Conservation (phyloP, 2,329 filamentous ascomycete genomes). For the Canariomyces notabilis region DNA sequence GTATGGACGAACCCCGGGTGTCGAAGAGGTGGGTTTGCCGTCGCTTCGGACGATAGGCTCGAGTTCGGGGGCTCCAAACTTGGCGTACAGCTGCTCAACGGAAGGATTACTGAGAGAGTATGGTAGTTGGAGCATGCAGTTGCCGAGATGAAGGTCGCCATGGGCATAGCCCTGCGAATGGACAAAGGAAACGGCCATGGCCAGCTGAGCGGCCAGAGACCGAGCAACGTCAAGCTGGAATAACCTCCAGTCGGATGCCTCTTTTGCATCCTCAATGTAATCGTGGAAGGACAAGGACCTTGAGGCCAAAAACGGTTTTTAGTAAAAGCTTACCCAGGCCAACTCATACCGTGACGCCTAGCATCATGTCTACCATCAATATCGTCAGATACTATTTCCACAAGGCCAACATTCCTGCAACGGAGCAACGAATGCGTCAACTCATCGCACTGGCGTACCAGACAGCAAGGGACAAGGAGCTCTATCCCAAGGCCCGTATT, state of each 20-base stretch:
- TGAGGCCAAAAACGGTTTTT: too few relatives aligned
- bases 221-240: slow-evolving; percentile 28
- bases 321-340: too few relatives aligned
- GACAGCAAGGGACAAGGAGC: too few relatives aligned
- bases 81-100: slow-evolving; percentile 22
- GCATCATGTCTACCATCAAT: too few relatives aligned
- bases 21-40: slow-evolving; percentile 12
- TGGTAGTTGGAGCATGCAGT: slow-evolving; percentile 29
- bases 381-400: too few relatives aligned
- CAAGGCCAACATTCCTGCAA: too few relatives aligned
- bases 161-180: slow-evolving; percentile 30
- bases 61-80: slow-evolving; percentile 23
- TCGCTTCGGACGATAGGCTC: slow-evolving; percentile 23
- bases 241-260: slow-evolving; percentile 12
- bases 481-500: too few relatives aligned
- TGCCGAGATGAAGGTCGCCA: slow-evolving; percentile 34
- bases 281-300: too few relatives aligned
- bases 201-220: slow-evolving; percentile 28
- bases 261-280: slow-evolving; percentile 15
- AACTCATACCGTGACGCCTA: too few relatives aligned
- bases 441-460: too few relatives aligned
- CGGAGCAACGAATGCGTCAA: too few relatives aligned
- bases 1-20: slow-evolving; percentile 28
- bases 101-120: slow-evolving; percentile 22
- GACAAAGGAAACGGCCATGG: slow-evolving; percentile 28